phyloP scores from a whole-genome alignment of 176 grass and related monocot genomes.

The Zizania latifolia region DNA sequence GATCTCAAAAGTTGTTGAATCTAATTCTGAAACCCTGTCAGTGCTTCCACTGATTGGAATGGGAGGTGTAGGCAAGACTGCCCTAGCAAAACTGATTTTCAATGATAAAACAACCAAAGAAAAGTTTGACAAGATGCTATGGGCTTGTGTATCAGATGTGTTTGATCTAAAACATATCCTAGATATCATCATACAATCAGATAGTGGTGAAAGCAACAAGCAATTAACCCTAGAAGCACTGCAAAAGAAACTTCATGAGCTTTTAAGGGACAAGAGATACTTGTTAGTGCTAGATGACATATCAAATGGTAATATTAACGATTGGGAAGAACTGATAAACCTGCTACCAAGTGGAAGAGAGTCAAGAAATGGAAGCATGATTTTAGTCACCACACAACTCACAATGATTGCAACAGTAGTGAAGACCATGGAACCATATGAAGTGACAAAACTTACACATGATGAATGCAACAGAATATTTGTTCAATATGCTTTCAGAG shows the following conservation, averaged over 20 bases:
- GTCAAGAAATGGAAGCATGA: not conserved
- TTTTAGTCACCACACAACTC: not conserved
- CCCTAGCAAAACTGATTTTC: not conserved
- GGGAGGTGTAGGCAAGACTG: not conserved
- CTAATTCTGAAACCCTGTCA: not conserved
- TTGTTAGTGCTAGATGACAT: conserved; percentile 20
- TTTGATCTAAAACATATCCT: not conserved
- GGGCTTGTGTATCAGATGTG: not conserved
- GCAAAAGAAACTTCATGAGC: not conserved
- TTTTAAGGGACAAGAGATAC: not conserved
- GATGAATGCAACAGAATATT: conserved; percentile 10
- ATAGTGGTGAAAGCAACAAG: not conserved
- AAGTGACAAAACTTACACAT: not conserved
- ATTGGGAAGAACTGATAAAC: not conserved
- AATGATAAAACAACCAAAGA: not conserved
- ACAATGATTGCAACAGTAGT: not conserved
- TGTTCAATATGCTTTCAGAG: not conserved
- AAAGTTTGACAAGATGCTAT: not conserved
- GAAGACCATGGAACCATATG: not conserved
- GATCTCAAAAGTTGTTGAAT: not conserved
- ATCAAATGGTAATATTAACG: not conserved
- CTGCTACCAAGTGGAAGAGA: not conserved
- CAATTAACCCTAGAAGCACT: not conserved
- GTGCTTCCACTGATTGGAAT: not conserved
- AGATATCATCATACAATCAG: not conserved